Evolutionary conservation across 208 protist species (phyloP).

Genomic region (Trypanosoma scelopori): DNA sequence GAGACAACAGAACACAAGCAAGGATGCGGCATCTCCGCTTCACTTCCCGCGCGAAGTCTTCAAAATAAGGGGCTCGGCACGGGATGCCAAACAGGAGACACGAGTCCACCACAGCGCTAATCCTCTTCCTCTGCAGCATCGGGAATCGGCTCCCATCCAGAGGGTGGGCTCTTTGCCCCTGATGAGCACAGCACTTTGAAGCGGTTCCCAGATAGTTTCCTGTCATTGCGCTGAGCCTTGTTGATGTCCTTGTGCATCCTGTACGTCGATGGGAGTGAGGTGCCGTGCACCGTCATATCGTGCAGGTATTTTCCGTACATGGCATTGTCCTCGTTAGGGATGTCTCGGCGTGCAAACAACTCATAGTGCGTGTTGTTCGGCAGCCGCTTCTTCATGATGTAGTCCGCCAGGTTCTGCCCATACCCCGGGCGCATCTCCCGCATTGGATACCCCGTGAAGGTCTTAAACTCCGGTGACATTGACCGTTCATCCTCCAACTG

Average conservation of each 20-base stretch:
- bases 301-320: slow-evolving; percentile 91
- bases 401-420: slow-evolving; percentile 82
- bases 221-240: slow-evolving; percentile 89
- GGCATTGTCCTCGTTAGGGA: slow-evolving; percentile 88
- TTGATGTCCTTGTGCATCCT: slow-evolving; percentile 93
- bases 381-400: slow-evolving; percentile 86
- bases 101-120: slow-evolving; percentile 16
- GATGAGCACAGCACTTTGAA: slow-evolving; percentile 79
- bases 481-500: slow-evolving; percentile 90
- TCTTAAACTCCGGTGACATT: slow-evolving; percentile 88
- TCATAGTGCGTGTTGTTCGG: slow-evolving; percentile 92
- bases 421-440: slow-evolving; percentile 86
- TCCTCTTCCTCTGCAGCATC: slow-evolving; percentile 79
- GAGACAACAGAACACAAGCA: neutral
- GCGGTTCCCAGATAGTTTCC: slow-evolving; percentile 85
- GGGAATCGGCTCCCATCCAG: slow-evolving; percentile 80
- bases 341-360: slow-evolving; percentile 83
- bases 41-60: neutral
- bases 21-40: neutral
- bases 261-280: slow-evolving; percentile 81
- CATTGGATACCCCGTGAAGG: slow-evolving; percentile 89
- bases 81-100: neutral
- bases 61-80: neutral
- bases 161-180: slow-evolving; percentile 81
- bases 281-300: slow-evolving; percentile 87